A percentile compares a stretch with the other conserved stretches of the same genome.
Evolutionary conservation across 2,329 filamentous ascomycete species (phyloP).

Genomic region (Corniculantispora saksenae): DNA sequence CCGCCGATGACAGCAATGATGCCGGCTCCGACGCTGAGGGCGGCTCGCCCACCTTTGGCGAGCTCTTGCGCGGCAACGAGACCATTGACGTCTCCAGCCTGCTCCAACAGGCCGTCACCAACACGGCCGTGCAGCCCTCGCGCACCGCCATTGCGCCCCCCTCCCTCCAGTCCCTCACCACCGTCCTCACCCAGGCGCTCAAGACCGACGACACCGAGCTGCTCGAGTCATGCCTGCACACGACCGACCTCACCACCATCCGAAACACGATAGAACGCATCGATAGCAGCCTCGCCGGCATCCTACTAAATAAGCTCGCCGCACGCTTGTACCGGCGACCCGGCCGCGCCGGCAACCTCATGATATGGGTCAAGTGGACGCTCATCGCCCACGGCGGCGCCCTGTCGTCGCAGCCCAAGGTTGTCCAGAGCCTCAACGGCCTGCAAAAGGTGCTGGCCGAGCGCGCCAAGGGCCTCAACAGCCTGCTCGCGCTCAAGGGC

Average conservation of each 20-base stretch:
- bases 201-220: conserved; percentile 87
- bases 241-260: conserved; percentile 73
- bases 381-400: conserved; percentile 90
- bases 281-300: conserved; percentile 78
- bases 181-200: conserved; percentile 90
- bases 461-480: conserved; percentile 77
- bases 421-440: conserved; percentile 74
- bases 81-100: conserved; percentile 74
- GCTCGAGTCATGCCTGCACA: conserved; percentile 88
- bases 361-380: conserved; percentile 96
- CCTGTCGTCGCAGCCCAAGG: conserved; percentile 80
- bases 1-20: conserved; percentile 32
- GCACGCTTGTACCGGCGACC: conserved; percentile 84
- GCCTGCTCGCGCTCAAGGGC: conserved; percentile 84
- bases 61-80: conserved; percentile 73
- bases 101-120: conserved; percentile 44
- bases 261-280: conserved; percentile 88
- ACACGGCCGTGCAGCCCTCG: conserved; percentile 41
- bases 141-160: conserved; percentile 59
- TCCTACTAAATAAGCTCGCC: conserved; percentile 79
- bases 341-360: conserved; percentile 83
- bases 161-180: conserved; percentile 79
- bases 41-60: conserved; percentile 75
- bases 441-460: conserved; percentile 87
- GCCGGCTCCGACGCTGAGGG: conserved; percentile 50